Evolutionary conservation across 2,329 filamentous ascomycete species (phyloP).

Genomic region (Botrytis fabae): DNA sequence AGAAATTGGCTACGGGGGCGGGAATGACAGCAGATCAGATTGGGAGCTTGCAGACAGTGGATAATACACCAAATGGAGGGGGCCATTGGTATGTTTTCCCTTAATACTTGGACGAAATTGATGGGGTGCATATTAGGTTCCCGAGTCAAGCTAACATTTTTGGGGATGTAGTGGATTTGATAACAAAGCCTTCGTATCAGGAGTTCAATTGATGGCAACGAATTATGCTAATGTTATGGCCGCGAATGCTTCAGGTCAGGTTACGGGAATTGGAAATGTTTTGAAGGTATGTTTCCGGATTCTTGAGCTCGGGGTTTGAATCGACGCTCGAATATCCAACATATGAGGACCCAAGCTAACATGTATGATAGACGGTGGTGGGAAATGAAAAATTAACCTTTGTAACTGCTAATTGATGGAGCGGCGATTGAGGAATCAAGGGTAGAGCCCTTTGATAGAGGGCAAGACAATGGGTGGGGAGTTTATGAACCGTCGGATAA

Average conservation of each 20-base stretch:
- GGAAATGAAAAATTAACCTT: constrained; percentile 35
- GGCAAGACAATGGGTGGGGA: neutral
- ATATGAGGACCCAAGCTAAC: constrained; percentile 17
- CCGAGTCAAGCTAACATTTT: neutral
- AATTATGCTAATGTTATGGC: constrained; percentile 56
- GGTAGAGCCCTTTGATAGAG: too few relatives aligned
- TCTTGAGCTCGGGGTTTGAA: neutral
- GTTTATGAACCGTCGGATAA: neutral
- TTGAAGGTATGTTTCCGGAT: constrained; percentile 40
- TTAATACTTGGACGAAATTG: neutral
- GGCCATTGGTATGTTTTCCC: constrained; percentile 48
- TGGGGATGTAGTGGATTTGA: constrained; percentile 51
- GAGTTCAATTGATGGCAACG: constrained; percentile 57
- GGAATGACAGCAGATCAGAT: constrained; percentile 49
- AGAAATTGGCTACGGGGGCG: constrained; percentile 47
- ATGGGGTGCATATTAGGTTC: neutral
- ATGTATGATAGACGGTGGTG: constrained; percentile 29
- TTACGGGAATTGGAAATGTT: constrained; percentile 53
- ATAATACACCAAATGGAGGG: constrained; percentile 56
- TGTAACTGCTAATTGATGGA: constrained; percentile 20
- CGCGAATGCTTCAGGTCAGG: constrained; percentile 49
- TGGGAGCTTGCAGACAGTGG: constrained; percentile 55
- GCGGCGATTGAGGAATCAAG: neutral
- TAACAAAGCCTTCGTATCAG: constrained; percentile 53
- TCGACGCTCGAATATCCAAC: neutral